Evolutionary conservation across 2,329 filamentous ascomycete genomes (phyloP).

Genomic region (Emergomyces orientalis): DNA sequence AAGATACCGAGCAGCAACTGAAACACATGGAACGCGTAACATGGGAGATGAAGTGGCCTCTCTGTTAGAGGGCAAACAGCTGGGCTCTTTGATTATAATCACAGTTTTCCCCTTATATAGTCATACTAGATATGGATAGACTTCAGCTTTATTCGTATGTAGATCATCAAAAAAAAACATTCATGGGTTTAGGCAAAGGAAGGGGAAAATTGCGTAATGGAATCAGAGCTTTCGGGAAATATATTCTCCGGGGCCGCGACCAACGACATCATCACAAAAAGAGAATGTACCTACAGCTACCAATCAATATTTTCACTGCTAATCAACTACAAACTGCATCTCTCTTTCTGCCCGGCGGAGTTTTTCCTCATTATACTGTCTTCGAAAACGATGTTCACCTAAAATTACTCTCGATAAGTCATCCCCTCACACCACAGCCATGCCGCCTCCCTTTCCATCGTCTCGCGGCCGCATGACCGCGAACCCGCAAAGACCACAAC

Average conservation of each 20-base stretch:
- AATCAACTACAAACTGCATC: neutral
- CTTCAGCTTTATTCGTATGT: no score
- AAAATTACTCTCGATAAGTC: neutral
- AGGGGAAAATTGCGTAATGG: no score
- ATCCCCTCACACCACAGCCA: slow-evolving; percentile 13
- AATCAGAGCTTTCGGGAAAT: neutral
- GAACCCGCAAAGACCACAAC: slow-evolving; percentile 67
- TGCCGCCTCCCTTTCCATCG: slow-evolving; percentile 38
- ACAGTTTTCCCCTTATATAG: no score
- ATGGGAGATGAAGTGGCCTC: no score
- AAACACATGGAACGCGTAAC: no score
- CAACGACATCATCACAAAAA: neutral
- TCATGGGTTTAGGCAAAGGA: no score
- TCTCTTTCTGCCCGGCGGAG: neutral
- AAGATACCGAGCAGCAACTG: no score
- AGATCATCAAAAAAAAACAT: no score
- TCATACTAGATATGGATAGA: no score
- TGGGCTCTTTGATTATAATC: no score
- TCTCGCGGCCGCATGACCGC: slow-evolving; percentile 68
- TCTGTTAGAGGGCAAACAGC: no score
- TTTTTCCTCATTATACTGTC: neutral
- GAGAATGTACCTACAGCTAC: neutral
- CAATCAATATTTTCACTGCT: neutral
- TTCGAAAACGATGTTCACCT: neutral
- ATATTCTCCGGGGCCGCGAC: neutral